Percentiles rank a stretch among this genome's conserved stretches.
Conservation (phyloP, 2,329 filamentous ascomycete genomes). For the Aspergillus ochraceus region DNA sequence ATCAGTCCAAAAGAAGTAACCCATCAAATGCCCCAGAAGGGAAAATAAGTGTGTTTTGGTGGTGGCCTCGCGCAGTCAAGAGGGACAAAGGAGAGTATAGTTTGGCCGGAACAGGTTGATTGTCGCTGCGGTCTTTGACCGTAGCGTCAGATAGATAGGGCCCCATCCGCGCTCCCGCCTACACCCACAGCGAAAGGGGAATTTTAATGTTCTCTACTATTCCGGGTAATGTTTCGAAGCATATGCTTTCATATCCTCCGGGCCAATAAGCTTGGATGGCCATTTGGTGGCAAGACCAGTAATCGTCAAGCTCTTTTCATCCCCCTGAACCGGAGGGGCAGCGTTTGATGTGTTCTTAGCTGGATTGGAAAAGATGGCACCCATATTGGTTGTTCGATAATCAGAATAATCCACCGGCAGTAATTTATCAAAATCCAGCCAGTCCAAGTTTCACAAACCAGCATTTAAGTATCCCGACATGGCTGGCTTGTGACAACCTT, state of each 20-base stretch:
- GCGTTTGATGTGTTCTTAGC: neutral
- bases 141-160: conserved; percentile 1
- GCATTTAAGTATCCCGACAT: neutral
- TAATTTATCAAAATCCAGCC: neutral
- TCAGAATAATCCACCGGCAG: neutral
- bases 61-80: neutral
- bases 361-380: neutral
- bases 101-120: neutral
- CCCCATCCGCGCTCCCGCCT: conserved; percentile 3
- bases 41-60: too few relatives aligned
- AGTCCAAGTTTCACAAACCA: neutral
- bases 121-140: neutral
- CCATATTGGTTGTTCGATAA: neutral
- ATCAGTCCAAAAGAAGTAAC: too few relatives aligned
- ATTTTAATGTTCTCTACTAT: too few relatives aligned
- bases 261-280: neutral
- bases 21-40: too few relatives aligned
- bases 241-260: neutral
- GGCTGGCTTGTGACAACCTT: neutral
- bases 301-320: neutral
- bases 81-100: conserved; percentile 1
- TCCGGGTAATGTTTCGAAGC: neutral
- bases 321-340: neutral
- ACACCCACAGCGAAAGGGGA: too few relatives aligned
- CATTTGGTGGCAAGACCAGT: conserved; percentile 3